Evolutionary conservation across 441 rosid genomes (phyloP), one percentile per base, ranked within the genome.

Genomic region (Arabidopsis hybrid): DNA sequence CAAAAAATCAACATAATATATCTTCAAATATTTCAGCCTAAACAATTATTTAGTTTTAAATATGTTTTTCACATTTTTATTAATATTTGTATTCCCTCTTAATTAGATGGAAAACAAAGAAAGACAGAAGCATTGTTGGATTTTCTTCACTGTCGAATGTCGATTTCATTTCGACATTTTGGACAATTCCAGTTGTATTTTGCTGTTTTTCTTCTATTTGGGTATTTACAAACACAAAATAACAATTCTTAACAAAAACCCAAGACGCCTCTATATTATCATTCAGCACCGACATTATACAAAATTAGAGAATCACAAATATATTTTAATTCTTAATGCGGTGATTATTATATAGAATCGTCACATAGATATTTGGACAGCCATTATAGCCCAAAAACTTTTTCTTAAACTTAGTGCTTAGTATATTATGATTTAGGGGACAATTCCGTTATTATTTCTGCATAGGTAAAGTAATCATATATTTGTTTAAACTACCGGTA

Each of bases 131-230:
- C 26, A 53, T 16, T 26, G 26, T 61, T 75, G 70, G 69, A 75
- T 35, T 61, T 69, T 69, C 17, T 38, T 6, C 52, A 69, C 51
- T 21, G 26, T 21, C 26, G 26, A 21, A 21, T 46, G 70, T 75
- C 65, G 47, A 38, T 38, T 63, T 47, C 53, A 12, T 21, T 21
- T 21, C 14, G 6, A 63, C 29, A 63, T 17, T 56, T 56, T 69
- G 79, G 75, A 63, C 55, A 71, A 40, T 69, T 69, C 67, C 71
- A 76, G 79, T 63, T 76, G 79, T 63, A 63, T 69, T 69, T 69
- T 67, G 75, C 75, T 69, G 79, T 63, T 47, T 69, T 35, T 62
- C 60, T 69, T 69, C 6, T 38, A 63, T 55, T 21, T 61, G 31
- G 65, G 17, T 26, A 40, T 21, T 43, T 14, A 62, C 75, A 64